A percentile compares a stretch with the other conserved stretches of the same genome.
These are phyloP conservation scores for Sporormia fimetaria DNA, from an alignment of 495 filamentous ascomycete species.

Conservation along the genomic window DNA sequence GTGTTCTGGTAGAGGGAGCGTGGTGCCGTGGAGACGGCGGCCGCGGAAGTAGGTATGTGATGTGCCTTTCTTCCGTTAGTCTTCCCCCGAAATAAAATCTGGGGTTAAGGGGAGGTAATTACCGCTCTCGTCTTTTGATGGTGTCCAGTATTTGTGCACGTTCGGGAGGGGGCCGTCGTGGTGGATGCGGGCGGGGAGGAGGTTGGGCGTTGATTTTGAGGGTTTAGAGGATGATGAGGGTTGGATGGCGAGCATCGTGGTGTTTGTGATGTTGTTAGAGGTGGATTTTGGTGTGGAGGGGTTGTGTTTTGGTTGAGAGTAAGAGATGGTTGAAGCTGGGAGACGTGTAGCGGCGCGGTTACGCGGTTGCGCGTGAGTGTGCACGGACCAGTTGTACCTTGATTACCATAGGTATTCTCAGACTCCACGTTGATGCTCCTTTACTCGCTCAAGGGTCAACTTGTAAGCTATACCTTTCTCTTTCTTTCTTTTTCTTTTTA, in stretches of 20 bases:
- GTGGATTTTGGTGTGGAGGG: too few relatives aligned
- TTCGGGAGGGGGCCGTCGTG: constrained; percentile 62
- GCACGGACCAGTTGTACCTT: too few relatives aligned
- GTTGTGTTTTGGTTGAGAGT: too few relatives aligned
- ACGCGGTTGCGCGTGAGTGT: too few relatives aligned
- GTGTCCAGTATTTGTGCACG: constrained; percentile 60
- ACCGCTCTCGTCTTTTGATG: constrained; percentile 32
- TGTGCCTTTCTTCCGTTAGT: constrained; percentile 27
- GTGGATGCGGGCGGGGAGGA: constrained; percentile 76
- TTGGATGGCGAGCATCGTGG: constrained; percentile 23
- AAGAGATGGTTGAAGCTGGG: too few relatives aligned
- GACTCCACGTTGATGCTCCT: too few relatives aligned
- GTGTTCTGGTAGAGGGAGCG: constrained; percentile 56
- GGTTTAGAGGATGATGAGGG: constrained; percentile 5
- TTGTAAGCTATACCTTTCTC: too few relatives aligned
- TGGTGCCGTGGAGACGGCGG: constrained; percentile 61
- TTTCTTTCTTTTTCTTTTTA: too few relatives aligned
- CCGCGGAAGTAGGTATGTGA: constrained; percentile 69
- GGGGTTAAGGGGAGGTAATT: constrained; percentile 20
- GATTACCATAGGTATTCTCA: too few relatives aligned
- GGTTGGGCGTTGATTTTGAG: constrained; percentile 52
- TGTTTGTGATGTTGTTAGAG: too few relatives aligned
- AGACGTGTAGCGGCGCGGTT: too few relatives aligned
- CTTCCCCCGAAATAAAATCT: not conserved
- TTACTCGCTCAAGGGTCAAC: too few relatives aligned